Conservation (phyloP, 495 filamentous ascomycete genomes). For the Trichoderma parareesei region DNA sequence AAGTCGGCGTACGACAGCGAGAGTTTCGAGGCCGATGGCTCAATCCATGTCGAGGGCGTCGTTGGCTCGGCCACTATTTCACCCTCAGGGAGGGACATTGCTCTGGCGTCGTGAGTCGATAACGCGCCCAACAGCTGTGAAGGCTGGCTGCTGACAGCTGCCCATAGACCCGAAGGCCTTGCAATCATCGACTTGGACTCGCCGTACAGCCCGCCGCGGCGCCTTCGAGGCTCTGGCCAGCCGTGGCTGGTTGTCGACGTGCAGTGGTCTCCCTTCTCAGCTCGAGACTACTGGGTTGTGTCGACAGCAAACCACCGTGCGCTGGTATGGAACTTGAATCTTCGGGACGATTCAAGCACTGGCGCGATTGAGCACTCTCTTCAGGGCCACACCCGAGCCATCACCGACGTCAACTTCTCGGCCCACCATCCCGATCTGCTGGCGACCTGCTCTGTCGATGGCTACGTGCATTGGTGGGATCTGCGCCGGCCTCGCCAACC, state of each 20-base stretch:
- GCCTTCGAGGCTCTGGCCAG: conserved; percentile 71
- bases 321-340: conserved; percentile 85
- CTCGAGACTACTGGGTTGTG: conserved; percentile 84
- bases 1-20: conserved; percentile 74
- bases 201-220: conserved; percentile 78
- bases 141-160: conserved; percentile 11
- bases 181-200: conserved; percentile 92
- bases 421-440: conserved; percentile 85
- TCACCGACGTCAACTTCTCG: conserved; percentile 95
- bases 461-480: conserved; percentile 92
- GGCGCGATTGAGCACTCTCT: conserved; percentile 78
- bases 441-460: conserved; percentile 88
- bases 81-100: conserved; percentile 85
- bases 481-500: conserved; percentile 66
- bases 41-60: conserved; percentile 67
- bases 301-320: conserved; percentile 94
- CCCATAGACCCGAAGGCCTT: conserved; percentile 60
- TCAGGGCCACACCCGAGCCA: conserved; percentile 80
- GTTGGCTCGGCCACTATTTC: conserved; percentile 68
- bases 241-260: conserved; percentile 98
- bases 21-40: conserved; percentile 78
- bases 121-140: background rate
- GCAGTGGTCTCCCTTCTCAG: conserved; percentile 92
- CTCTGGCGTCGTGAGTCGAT: conserved; percentile 67
- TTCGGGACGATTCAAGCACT: conserved; percentile 61